These are phyloP conservation scores for Gracilaria gracilis DNA, from an alignment of 23 red algal species.

Conservation along the genomic window DNA sequence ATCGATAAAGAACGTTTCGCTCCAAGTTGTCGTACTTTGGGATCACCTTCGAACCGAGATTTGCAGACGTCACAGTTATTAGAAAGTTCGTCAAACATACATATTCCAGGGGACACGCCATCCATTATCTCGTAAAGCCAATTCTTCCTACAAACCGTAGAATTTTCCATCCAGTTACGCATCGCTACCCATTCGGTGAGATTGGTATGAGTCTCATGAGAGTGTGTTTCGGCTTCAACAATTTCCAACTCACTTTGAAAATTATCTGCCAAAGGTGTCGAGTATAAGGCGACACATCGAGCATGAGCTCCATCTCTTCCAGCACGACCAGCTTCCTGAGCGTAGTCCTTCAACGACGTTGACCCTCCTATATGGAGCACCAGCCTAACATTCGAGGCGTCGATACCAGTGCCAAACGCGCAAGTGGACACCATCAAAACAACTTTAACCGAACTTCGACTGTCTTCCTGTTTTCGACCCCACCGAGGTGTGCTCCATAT, in stretches of 20 bases:
- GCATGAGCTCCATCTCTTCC: not conserved
- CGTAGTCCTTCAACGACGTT: too few relatives aligned
- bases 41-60: too few relatives aligned
- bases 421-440: too few relatives aligned
- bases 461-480: too few relatives aligned
- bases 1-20: too few relatives aligned
- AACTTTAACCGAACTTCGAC: too few relatives aligned
- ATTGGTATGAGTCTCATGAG: not conserved
- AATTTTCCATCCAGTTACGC: not conserved
- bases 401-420: not conserved
- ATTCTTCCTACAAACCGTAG: not conserved
- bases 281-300: not conserved
- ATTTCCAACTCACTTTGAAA: not conserved
- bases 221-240: not conserved
- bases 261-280: not conserved
- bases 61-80: not conserved
- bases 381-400: slow-evolving; percentile 7
- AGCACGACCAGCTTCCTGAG: not conserved
- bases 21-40: too few relatives aligned
- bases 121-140: not conserved
- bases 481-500: too few relatives aligned
- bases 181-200: slow-evolving; percentile 1
- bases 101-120: not conserved
- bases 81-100: not conserved
- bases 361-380: not conserved